phyloP scores from a whole-genome alignment of 108 stramenopile genomes.

The Nitzschia sp. region DNA sequence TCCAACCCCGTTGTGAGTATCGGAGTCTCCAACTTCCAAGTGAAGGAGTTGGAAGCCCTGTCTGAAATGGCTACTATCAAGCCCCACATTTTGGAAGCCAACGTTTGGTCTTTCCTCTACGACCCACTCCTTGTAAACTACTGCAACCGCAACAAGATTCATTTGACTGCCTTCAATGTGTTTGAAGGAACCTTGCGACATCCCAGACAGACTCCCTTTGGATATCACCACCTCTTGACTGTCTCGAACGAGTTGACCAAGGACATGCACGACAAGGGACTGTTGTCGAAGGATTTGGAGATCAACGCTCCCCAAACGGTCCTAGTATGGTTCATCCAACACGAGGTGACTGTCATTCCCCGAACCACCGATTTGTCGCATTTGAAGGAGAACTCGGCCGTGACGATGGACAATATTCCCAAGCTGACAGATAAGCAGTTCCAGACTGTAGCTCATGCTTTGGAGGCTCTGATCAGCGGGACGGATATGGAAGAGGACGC shows the following conservation, averaged over 20 bases:
- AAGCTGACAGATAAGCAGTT: slow-evolving; percentile 37
- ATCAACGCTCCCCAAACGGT: slow-evolving; percentile 42
- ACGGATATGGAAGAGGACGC: slow-evolving; percentile 48
- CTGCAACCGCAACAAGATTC: slow-evolving; percentile 51
- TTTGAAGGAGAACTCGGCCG: slow-evolving; percentile 49
- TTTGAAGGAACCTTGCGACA: slow-evolving; percentile 53
- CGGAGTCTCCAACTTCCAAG: slow-evolving; percentile 83
- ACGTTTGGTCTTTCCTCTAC: slow-evolving; percentile 72
- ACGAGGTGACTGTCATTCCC: slow-evolving; percentile 54
- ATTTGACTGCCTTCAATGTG: slow-evolving; percentile 69
- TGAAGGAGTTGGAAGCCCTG: slow-evolving; percentile 63
- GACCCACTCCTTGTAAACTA: slow-evolving; percentile 60
- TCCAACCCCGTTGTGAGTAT: slow-evolving; percentile 61
- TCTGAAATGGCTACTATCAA: slow-evolving; percentile 33
- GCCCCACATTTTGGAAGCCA: slow-evolving; percentile 73
- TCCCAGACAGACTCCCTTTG: slow-evolving; percentile 30
- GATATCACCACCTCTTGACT: slow-evolving; percentile 32
- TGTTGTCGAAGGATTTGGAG: slow-evolving; percentile 7
- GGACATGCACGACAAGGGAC: slow-evolving; percentile 1
- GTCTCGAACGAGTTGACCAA: slow-evolving; percentile 37
- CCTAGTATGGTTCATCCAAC: slow-evolving; percentile 58
- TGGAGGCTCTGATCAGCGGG: slow-evolving; percentile 49
- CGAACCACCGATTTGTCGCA: slow-evolving; percentile 43
- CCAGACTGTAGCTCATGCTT: slow-evolving; percentile 38
- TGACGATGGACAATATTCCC: slow-evolving; percentile 40